Conservation (phyloP, 306 rosid species). For the Comarum palustre region DNA sequence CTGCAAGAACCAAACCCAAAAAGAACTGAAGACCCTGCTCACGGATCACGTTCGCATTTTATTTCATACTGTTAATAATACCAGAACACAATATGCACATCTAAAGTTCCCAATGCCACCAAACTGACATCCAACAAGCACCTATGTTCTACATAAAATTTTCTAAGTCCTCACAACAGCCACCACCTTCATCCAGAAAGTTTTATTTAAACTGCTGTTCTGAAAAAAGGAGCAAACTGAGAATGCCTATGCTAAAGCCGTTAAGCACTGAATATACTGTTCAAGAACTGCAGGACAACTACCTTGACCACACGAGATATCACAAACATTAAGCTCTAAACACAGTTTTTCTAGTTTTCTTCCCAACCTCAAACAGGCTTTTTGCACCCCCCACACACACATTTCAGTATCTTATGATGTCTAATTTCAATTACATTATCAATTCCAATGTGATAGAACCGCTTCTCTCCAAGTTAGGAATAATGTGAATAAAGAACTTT, state of each 20-base stretch:
- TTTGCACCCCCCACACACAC: neutral
- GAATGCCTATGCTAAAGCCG: neutral
- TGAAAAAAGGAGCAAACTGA: no score
- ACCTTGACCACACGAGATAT: neutral
- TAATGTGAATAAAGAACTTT: neutral
- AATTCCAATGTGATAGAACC: neutral
- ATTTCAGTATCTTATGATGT: neutral
- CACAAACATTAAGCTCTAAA: neutral
- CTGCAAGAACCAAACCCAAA: neutral
- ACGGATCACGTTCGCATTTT: neutral
- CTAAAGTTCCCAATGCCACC: neutral
- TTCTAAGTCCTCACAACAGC: conserved; percentile 1
- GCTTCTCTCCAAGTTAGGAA: neutral
- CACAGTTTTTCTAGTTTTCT: neutral
- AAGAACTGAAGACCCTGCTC: neutral
- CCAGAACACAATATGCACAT: neutral
- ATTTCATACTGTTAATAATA: neutral
- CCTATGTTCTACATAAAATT: neutral
- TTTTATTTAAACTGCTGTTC: no score
- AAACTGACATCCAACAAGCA: conserved; percentile 1
- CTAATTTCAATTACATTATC: neutral
- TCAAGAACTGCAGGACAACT: conserved; percentile 1
- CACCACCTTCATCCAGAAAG: neutral
- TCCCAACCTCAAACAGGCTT: neutral
- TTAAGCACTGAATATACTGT: neutral